A percentile compares a stretch with the other conserved stretches of the same genome.
Conservation (phyloP, 148 eudicot species). For the Oxyria digyna region DNA sequence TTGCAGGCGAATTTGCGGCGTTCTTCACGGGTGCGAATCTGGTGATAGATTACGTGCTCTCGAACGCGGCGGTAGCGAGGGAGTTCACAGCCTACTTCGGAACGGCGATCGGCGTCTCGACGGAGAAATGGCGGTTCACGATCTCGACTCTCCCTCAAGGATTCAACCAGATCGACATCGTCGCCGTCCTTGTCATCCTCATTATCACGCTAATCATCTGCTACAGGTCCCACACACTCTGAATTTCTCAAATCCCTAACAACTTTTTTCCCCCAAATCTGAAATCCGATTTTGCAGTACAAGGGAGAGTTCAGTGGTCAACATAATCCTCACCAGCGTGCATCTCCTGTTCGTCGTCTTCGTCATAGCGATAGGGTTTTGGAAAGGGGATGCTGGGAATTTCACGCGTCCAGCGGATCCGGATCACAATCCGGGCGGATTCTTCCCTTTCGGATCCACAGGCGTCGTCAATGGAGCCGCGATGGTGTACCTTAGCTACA, state of each 20-base stretch:
- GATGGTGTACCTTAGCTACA: slow-evolving; percentile 75
- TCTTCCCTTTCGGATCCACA: slow-evolving; percentile 56
- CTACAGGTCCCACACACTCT: slow-evolving; percentile 48
- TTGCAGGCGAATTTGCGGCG: slow-evolving; percentile 73
- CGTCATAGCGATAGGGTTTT: slow-evolving; percentile 62
- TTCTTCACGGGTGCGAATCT: slow-evolving; percentile 67
- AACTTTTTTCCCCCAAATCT: neutral
- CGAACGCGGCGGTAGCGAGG: slow-evolving; percentile 80
- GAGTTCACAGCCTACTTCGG: slow-evolving; percentile 70
- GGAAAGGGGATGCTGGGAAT: slow-evolving; percentile 53
- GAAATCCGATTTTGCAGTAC: slow-evolving; percentile 38
- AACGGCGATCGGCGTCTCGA: slow-evolving; percentile 56
- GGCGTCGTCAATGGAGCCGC: slow-evolving; percentile 89
- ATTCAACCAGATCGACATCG: slow-evolving; percentile 68
- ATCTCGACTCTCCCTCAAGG: slow-evolving; percentile 54
- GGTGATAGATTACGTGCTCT: slow-evolving; percentile 66
- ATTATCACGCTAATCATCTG: slow-evolving; percentile 69
- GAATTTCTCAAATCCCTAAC: neutral
- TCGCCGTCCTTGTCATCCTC: slow-evolving; percentile 65
- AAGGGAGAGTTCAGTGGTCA: slow-evolving; percentile 69
- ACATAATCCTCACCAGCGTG: slow-evolving; percentile 49
- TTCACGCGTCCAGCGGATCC: slow-evolving; percentile 48
- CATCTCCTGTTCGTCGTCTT: slow-evolving; percentile 69
- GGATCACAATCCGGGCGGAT: slow-evolving; percentile 38
- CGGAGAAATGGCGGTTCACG: slow-evolving; percentile 45